Base-by-base conservation (phyloP, 202 grass and related monocot genomes). In the Setaria viridis region DNA sequence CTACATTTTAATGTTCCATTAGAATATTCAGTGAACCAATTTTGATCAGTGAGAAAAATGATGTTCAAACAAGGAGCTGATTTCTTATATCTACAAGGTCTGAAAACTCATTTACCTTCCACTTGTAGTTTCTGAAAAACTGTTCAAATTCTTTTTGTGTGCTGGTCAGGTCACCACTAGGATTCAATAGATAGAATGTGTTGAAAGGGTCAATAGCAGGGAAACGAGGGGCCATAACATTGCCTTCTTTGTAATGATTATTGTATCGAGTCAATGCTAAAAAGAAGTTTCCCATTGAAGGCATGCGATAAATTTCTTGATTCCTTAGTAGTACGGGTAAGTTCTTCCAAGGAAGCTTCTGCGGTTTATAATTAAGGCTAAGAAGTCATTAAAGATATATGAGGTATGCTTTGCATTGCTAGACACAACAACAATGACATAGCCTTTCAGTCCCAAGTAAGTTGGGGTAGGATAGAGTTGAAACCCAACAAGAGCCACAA, bases 341-440 rank as follows among this genome's bases (percentile, higher is more conserved):
- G 77, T 88, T 99, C 41, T 99, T 93, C 96, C 93, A 99, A n/a
- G 96, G 96, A 81, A 99, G 90, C 93, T 95, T 95, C 96, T 99
- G 88, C 70, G 74, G 64, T 88, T 69, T 79, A 74, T 73, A 54
- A 89, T 63, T 83, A 33, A 85, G 10, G 30, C 2, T 60, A 10
- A 32, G 39, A 80, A 13, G 55, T 87, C 66, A 87, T 30, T 69
- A n/a, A 70, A 76, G 63, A 84, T 64, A 50, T 70, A 55, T 54
- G 19, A 64, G 4, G 25, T 53, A 15, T 66, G 25, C 25, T 25
- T 25, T 25, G 25, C 25, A 25, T 25, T 25, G 25, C 25, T 25
- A 25, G 0, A 25, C 25, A 25, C 25, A 25, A 25, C 25, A 25
- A 25, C 25, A 25, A 25, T 25, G 25, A 25, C 25, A 25, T 25